Evolutionary conservation across 768 basidiomycete species (phyloP), one percentile per base, ranked within the genome.

Genomic region (Cyclocybe aegerita): DNA sequence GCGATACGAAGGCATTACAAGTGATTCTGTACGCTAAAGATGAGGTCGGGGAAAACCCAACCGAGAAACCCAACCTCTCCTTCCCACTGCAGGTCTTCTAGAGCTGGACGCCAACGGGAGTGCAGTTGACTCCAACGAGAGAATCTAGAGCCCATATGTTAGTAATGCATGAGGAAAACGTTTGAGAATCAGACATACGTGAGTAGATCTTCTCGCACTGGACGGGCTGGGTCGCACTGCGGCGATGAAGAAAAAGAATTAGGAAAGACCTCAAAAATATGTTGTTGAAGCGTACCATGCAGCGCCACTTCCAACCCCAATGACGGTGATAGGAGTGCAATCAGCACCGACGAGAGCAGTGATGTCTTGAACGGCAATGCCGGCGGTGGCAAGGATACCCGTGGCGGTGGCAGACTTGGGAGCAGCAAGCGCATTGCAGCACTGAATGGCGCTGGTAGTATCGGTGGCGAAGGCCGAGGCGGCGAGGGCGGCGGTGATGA

Each of bases 271-370:
- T n/a, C 4, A 39, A 36, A 35, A 30, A 23, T 4, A 23, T 23
- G 23, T 23, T 2, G 23, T 23, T 23, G 7, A 1, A 39, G 17
- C 36, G 8, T 34, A 59, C 55, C 50, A 61, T 49, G 52, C 58
- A 36, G 48, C 40, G n/a, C 49, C 59, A 38, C 52, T 51, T n/a
- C 52, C 56, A 38, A 46, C 46, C 16, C 57, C 61, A 37, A 61
- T 52, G 35, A 55, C 57, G 15, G 46, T 58, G 50, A 63, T 48
- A 2, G 60, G 56, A 46, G 43, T 60, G 59, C 64, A 60, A 9
- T 48, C 14, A 36, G 50, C 11, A 41, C 53, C 58, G 30, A 50
- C 49, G 40, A 57, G 39, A 4, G 34, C 61, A 14, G 44, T 50
- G 36, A 62, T 33, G 16, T 35, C 6, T 39, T 38, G 38, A 39